Conservation (phyloP, 371 early-diverging fungal genomes). For the Batkoa obscura region DNA sequence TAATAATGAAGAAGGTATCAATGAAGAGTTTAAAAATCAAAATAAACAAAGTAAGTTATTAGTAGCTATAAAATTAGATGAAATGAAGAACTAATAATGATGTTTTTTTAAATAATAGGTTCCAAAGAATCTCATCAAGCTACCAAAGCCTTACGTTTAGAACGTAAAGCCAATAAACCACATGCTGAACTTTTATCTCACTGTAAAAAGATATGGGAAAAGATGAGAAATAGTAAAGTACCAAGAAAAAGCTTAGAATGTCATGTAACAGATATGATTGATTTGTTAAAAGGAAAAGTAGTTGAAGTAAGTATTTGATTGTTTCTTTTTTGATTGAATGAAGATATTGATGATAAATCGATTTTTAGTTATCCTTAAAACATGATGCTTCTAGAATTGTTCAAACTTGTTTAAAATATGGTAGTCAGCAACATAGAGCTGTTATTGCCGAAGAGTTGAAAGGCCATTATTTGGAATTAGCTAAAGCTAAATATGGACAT, state of each 20-base stretch:
- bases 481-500: slow-evolving; percentile 69
- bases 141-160: background rate
- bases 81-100: background rate
- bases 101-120: background rate
- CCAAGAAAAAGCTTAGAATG: slow-evolving; percentile 32
- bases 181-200: slow-evolving; percentile 43
- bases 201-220: slow-evolving; percentile 77
- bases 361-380: slow-evolving; percentile 59
- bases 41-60: background rate
- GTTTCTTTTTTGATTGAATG: background rate
- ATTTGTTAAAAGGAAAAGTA: slow-evolving; percentile 55
- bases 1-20: background rate
- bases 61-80: background rate
- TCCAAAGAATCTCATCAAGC: slow-evolving; percentile 5
- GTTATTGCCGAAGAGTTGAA: slow-evolving; percentile 62
- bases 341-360: background rate
- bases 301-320: slow-evolving; percentile 32
- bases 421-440: slow-evolving; percentile 53
- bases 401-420: slow-evolving; percentile 81
- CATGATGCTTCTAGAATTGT: slow-evolving; percentile 90
- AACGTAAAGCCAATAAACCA: slow-evolving; percentile 53
- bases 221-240: slow-evolving; percentile 52
- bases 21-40: background rate
- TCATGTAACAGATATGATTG: slow-evolving; percentile 63
- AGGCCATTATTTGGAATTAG: slow-evolving; percentile 49